These are phyloP conservation scores for Aphanoascus verrucosus DNA, from an alignment of 2,329 filamentous ascomycete species.

Conservation along the genomic window DNA sequence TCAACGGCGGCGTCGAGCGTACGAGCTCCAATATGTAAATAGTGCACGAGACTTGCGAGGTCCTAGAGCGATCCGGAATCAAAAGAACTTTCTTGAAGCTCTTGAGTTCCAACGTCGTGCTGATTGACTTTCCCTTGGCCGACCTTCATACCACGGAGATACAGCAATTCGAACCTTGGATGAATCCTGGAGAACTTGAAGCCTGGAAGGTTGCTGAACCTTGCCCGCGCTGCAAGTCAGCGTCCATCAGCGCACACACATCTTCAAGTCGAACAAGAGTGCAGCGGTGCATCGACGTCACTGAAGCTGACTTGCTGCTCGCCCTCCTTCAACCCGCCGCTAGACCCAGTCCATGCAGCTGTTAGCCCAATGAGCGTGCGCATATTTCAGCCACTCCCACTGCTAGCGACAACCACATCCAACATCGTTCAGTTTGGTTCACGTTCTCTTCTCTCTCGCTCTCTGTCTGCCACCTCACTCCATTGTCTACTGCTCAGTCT, in stretches of 20 bases:
- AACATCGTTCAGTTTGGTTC: neutral
- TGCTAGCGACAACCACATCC: neutral
- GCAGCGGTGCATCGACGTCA: neutral
- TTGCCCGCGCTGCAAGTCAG: no score
- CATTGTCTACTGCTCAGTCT: neutral
- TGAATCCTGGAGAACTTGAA: constrained; percentile 2
- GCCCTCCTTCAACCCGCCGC: constrained; percentile 4
- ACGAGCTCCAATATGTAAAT: neutral
- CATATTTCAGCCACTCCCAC: constrained; percentile 6
- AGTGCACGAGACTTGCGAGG: constrained; percentile 1
- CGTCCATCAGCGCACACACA: neutral
- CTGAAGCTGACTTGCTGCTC: constrained; percentile 7
- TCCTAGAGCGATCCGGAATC: neutral
- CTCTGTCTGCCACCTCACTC: neutral
- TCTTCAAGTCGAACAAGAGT: neutral
- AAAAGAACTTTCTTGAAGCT: neutral
- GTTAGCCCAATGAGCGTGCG: neutral
- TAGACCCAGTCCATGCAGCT: constrained; percentile 3
- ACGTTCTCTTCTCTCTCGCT: constrained; percentile 1
- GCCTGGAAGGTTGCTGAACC: neutral
- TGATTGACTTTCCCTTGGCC: neutral
- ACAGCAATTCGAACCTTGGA: neutral
- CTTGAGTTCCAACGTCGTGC: neutral
- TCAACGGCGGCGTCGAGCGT: neutral
- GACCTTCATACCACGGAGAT: neutral